Evolutionary conservation across 345 rosid genomes (phyloP), one percentile per base, ranked within the genome.

Genomic region (Citropsis articulata): DNA sequence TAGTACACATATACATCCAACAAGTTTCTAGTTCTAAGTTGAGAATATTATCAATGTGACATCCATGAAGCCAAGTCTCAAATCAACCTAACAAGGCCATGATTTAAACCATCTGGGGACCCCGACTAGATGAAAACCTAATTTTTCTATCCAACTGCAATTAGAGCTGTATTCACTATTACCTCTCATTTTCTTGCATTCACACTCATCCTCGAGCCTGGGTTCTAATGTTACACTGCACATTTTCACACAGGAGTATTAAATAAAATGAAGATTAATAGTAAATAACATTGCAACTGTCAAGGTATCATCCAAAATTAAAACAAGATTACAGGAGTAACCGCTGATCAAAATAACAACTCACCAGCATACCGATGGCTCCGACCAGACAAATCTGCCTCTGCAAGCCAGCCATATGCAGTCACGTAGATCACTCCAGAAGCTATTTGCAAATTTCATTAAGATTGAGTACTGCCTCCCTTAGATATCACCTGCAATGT

Each of bases 401-500:
- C 81, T 27, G 79, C 50, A 68, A 61, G 83, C 40, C 73, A 71
- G 57, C 67, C 36, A 63, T 61, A 67, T 25, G 59, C 19, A 30
- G n/a, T 61, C 40, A 63, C 7, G 70, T 63, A 59, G 50, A 70
- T 81, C 66, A 69, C 69, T 70, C 42, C 18, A 57, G 69, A 67
- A 68, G 81, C 72, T 70, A 78, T 57, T 62, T 60, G 9, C 64
- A 78, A 73, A 70, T 82, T 74, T 80, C 62, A 57, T 62, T 68
- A 28, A 40, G 67, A 70, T 75, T 62, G 71, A 67, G 78, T 81
- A 73, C 79, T 31, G 64, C 77, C 80, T 84, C 84, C 90, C 84
- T 89, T 90, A 65, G 92, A 89, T 71, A 86, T 73, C 25, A 93
- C 85, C 85, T 85, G 89, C 87, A 92, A 80, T 38, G 89, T 33